These are phyloP conservation scores for Colletotrichum neosansevieriae DNA, from an alignment of 2,329 filamentous ascomycete genomes.

Conservation along the genomic window DNA sequence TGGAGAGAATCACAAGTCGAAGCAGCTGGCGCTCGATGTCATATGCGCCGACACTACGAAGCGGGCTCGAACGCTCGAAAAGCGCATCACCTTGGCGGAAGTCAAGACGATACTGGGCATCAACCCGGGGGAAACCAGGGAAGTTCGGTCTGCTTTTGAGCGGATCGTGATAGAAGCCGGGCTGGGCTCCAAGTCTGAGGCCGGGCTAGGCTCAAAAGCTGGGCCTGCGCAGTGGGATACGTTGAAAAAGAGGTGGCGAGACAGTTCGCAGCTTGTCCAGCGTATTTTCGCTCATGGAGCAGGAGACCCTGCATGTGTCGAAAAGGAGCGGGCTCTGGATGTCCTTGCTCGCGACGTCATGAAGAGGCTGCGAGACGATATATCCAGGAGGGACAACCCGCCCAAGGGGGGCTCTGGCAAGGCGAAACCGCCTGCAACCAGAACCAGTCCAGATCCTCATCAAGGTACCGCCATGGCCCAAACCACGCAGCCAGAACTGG, in stretches of 20 bases:
- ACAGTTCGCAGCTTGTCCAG: conserved; percentile 66
- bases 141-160: conserved; percentile 75
- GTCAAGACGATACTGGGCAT: conserved; percentile 72
- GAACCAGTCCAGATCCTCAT: background rate
- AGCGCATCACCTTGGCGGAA: conserved; percentile 78
- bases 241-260: conserved; percentile 77
- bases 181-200: conserved; percentile 80
- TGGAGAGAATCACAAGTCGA: conserved; percentile 69
- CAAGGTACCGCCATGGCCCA: background rate
- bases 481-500: conserved; percentile 35
- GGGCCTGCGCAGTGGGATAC: conserved; percentile 69
- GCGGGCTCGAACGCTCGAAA: conserved; percentile 74
- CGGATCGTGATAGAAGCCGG: conserved; percentile 73
- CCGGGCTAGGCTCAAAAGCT: conserved; percentile 64
- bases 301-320: conserved; percentile 63
- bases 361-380: conserved; percentile 80
- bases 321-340: conserved; percentile 75
- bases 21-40: conserved; percentile 79
- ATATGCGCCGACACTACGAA: conserved; percentile 88
- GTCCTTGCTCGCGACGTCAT: conserved; percentile 80
- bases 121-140: conserved; percentile 62
- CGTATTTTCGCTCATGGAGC: conserved; percentile 64
- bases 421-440: background rate
- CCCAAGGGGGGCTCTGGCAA: conserved; percentile 33
- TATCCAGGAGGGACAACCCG: conserved; percentile 63